These are phyloP conservation scores for Diplodia corticola DNA, from an alignment of 2,329 filamentous ascomycete species.

Conservation along the genomic window DNA sequence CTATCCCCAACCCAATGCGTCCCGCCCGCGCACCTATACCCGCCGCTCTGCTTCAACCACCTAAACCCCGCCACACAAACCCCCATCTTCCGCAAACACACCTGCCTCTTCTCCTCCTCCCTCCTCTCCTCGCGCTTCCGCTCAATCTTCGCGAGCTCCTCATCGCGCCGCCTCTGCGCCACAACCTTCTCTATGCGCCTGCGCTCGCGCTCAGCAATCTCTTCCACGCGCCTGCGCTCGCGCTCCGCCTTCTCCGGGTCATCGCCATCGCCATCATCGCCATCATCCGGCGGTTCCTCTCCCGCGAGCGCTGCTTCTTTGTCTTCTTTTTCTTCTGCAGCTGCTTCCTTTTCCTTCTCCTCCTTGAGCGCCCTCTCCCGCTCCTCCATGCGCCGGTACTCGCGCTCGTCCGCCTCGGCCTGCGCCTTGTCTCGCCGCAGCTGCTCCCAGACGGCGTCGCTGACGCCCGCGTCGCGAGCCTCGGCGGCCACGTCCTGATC, in stretches of 20 bases:
- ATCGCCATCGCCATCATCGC: not conserved
- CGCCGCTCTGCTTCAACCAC: constrained; percentile 62
- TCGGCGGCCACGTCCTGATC: too few species aligned
- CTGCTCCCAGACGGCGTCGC: constrained; percentile 14
- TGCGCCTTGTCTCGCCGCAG: constrained; percentile 9
- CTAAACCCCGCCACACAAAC: constrained; percentile 57
- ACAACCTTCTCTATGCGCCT: constrained; percentile 43
- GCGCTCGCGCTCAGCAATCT: constrained; percentile 32
- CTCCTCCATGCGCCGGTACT: constrained; percentile 23
- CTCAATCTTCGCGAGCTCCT: constrained; percentile 35
- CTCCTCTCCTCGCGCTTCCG: constrained; percentile 32
- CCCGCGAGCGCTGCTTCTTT: too few species aligned
- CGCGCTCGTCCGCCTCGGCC: constrained; percentile 3
- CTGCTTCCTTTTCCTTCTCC: not conserved
- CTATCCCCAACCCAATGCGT: constrained; percentile 55
- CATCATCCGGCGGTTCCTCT: too few species aligned
- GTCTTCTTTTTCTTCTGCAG: not conserved
- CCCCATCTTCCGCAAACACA: constrained; percentile 56
- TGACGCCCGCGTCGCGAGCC: constrained; percentile 4
- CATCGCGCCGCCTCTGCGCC: constrained; percentile 33
- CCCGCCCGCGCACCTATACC: constrained; percentile 65
- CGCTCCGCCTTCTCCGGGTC: constrained; percentile 11
- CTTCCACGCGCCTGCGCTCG: constrained; percentile 28
- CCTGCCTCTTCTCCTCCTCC: constrained; percentile 43
- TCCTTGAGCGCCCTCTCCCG: constrained; percentile 23